A percentile compares a stretch with the other conserved stretches of the same genome.
These are phyloP conservation scores for Plantago coronopus DNA, from an alignment of 305 asterid genomes.

Conservation along the genomic window DNA sequence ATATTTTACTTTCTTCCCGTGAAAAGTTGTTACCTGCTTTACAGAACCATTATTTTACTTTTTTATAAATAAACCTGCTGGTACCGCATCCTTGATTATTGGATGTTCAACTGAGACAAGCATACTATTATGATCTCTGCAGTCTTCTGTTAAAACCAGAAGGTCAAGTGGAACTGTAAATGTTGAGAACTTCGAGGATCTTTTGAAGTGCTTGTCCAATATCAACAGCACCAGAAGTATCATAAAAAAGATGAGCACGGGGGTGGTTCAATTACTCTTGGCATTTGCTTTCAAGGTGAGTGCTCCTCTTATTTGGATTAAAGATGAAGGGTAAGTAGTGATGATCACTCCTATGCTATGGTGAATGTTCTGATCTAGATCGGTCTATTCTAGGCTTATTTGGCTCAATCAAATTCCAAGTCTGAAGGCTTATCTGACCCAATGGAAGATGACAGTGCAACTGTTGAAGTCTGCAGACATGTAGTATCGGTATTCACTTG, in stretches of 20 bases:
- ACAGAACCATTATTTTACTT: too few relatives aligned
- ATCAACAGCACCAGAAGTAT: slow-evolving; percentile 52
- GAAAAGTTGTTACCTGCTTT: too few relatives aligned
- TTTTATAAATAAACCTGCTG: too few relatives aligned
- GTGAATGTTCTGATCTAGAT: slow-evolving; percentile 8
- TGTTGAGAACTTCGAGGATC: slow-evolving; percentile 47
- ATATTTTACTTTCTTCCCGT: too few relatives aligned
- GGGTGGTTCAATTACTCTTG: slow-evolving; percentile 65
- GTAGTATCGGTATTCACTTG: slow-evolving; percentile 56
- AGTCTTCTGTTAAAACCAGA: slow-evolving; percentile 74
- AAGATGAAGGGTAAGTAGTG: too few relatives aligned
- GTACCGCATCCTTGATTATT: too few relatives aligned
- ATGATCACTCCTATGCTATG: neutral
- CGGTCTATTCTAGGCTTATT: slow-evolving; percentile 52
- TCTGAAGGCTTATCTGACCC: slow-evolving; percentile 34
- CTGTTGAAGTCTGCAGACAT: slow-evolving; percentile 52
- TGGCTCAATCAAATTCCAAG: slow-evolving; percentile 39
- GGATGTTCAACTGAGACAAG: neutral
- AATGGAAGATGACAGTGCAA: slow-evolving; percentile 34
- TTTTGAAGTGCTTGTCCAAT: slow-evolving; percentile 64
- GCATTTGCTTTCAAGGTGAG: slow-evolving; percentile 78
- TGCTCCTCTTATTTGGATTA: slow-evolving; percentile 16
- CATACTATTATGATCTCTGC: slow-evolving; percentile 25
- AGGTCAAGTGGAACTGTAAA: slow-evolving; percentile 37
- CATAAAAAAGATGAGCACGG: slow-evolving; percentile 55